Evolutionary conservation across 345 rosid genomes (phyloP).

Genomic region (Crucihimalaya himalaica): DNA sequence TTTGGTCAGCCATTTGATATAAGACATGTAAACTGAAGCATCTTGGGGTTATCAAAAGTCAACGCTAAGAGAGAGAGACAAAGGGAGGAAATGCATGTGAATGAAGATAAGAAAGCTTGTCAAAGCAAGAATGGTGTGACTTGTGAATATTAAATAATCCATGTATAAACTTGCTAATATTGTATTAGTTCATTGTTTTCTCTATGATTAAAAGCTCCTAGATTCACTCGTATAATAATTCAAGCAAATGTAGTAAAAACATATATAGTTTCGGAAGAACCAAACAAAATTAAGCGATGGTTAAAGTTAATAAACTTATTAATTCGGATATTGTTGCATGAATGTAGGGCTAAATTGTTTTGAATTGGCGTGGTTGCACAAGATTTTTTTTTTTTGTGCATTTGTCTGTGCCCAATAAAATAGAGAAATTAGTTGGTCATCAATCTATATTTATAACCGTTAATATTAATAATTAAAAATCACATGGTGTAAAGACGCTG

Average conservation of each 20-base stretch:
- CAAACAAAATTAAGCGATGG: no score
- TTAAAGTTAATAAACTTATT: no score
- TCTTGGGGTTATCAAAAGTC: constrained; percentile 39
- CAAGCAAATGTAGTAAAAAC: neutral
- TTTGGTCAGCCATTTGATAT: constrained; percentile 32
- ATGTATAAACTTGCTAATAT: neutral
- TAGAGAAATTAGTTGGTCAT: no score
- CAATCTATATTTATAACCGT: neutral
- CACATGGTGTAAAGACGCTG: neutral
- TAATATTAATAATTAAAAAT: neutral
- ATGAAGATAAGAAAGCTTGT: constrained; percentile 34
- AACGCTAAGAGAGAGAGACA: constrained; percentile 24
- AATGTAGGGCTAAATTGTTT: neutral
- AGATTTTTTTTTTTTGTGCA: neutral
- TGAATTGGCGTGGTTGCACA: no score
- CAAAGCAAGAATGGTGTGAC: constrained; percentile 39
- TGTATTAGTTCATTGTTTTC: constrained; percentile 8
- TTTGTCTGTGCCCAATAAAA: neutral
- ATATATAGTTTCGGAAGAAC: no score
- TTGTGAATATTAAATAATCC: constrained; percentile 1
- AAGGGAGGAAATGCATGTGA: constrained; percentile 38
- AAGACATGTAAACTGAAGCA: constrained; percentile 27
- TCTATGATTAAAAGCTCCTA: neutral
- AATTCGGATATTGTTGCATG: neutral
- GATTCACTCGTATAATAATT: neutral